Conservation (phyloP, 805 yeast genomes). For the Kluyveromyces lactis region DNA sequence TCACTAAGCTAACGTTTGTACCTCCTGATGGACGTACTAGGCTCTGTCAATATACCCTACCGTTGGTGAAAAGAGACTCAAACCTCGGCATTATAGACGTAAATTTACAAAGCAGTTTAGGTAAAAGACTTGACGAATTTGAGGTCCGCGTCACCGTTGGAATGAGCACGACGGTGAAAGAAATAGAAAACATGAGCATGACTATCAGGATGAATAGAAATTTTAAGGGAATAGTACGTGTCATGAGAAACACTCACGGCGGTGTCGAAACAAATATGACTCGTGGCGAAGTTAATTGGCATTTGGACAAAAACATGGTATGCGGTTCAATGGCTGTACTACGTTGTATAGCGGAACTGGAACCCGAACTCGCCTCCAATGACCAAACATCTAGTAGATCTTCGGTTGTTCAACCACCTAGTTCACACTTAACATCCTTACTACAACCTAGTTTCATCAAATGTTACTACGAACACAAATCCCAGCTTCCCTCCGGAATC, state of each 20-base stretch:
- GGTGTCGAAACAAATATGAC: constrained; percentile 49
- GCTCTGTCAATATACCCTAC: constrained; percentile 56
- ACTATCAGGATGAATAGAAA: constrained; percentile 26
- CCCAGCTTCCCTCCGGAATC: constrained; percentile 68
- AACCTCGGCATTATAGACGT: constrained; percentile 23
- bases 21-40: constrained; percentile 83
- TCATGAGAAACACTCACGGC: constrained; percentile 66
- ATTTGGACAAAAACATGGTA: constrained; percentile 2
- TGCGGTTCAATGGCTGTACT: constrained; percentile 3
- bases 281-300: constrained; percentile 1
- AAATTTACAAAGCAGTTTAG: constrained; percentile 27
- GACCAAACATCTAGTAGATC: not conserved
- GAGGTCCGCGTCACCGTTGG: constrained; percentile 27
- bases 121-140: constrained; percentile 32
- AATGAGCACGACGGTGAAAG: constrained; percentile 37
- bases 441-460: not conserved
- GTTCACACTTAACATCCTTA: not conserved
- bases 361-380: not conserved
- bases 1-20: constrained; percentile 50
- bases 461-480: constrained; percentile 46
- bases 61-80: constrained; percentile 26
- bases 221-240: constrained; percentile 36
- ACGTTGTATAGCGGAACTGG: constrained; percentile 2
- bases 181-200: constrained; percentile 40
- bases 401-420: not conserved